phyloP scores from a whole-genome alignment of 2,329 filamentous ascomycete genomes.

The Verticillium nubilum region DNA sequence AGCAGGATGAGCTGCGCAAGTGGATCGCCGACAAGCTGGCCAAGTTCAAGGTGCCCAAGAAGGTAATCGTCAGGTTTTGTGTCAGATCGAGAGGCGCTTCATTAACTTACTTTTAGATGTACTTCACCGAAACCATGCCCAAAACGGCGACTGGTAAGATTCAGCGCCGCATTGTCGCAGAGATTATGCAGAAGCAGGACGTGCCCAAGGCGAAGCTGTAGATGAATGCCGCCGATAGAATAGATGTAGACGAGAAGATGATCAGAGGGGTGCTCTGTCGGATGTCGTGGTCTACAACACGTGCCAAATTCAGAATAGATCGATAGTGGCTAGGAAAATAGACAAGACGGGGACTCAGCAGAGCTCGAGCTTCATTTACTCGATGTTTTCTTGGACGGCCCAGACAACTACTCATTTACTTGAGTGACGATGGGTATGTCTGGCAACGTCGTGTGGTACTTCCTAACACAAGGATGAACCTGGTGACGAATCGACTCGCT shows the following conservation, averaged over 20 bases:
- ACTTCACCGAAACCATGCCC: slow-evolving; percentile 78
- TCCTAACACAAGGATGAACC: no score
- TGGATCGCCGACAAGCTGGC: slow-evolving; percentile 68
- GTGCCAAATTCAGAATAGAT: neutral
- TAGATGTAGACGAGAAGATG: neutral
- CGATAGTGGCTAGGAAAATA: neutral
- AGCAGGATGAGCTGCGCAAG: slow-evolving; percentile 55
- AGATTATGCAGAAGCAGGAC: slow-evolving; percentile 73
- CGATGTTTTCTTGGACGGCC: no score
- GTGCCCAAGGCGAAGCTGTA: slow-evolving; percentile 48
- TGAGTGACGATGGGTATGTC: no score
- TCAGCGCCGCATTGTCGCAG: slow-evolving; percentile 78
- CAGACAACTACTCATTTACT: no score
- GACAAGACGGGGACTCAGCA: neutral
- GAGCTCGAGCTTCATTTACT: no score
- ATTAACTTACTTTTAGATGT: slow-evolving; percentile 46
- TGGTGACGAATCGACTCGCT: no score
- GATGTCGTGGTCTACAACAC: neutral
- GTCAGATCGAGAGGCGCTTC: neutral
- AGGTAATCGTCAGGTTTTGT: slow-evolving; percentile 45
- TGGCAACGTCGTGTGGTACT: no score
- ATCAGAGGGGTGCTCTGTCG: neutral
- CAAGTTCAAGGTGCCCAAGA: slow-evolving; percentile 82
- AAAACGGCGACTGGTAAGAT: slow-evolving; percentile 93
- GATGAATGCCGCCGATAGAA: neutral